A percentile compares a stretch with the other conserved stretches of the same genome.
phyloP scores from a whole-genome alignment of 169 alveolate genomes.

The Babesia divergens region DNA sequence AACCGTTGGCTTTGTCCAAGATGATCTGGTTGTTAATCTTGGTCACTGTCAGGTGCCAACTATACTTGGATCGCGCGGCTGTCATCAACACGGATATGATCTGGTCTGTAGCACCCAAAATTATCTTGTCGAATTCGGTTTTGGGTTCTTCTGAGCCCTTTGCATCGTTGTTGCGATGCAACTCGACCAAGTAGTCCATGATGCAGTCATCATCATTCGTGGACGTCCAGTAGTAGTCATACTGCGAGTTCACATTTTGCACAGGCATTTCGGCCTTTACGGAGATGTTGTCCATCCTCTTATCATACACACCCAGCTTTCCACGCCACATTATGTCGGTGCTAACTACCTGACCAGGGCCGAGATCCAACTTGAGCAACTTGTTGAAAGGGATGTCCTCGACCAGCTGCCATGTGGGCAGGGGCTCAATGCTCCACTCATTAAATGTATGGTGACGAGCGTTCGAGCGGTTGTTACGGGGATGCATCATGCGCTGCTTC shows the following conservation, averaged over 20 bases:
- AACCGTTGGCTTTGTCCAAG: slow-evolving; percentile 87
- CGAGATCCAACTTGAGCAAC: slow-evolving; percentile 80
- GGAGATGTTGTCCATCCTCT: slow-evolving; percentile 80
- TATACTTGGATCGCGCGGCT: slow-evolving; percentile 85
- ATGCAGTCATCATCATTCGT: slow-evolving; percentile 83
- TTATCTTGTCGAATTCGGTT: slow-evolving; percentile 58
- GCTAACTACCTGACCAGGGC: slow-evolving; percentile 66
- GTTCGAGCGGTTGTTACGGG: slow-evolving; percentile 72
- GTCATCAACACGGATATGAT: slow-evolving; percentile 85
- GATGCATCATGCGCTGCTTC: slow-evolving; percentile 73
- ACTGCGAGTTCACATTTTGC: slow-evolving; percentile 66
- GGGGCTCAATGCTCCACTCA: slow-evolving; percentile 90
- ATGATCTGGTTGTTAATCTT: slow-evolving; percentile 83
- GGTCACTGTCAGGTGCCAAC: slow-evolving; percentile 86
- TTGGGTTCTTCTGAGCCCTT: slow-evolving; percentile 36
- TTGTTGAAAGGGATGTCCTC: slow-evolving; percentile 84
- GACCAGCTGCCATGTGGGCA: slow-evolving; percentile 84
- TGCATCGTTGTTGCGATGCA: slow-evolving; percentile 10
- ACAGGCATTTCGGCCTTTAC: slow-evolving; percentile 74
- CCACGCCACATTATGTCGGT: slow-evolving; percentile 86
- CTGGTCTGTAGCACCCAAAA: slow-evolving; percentile 87
- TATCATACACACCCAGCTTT: slow-evolving; percentile 78
- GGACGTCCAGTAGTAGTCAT: slow-evolving; percentile 80
- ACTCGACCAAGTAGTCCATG: slow-evolving; percentile 66
- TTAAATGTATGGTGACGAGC: slow-evolving; percentile 85